Evolutionary conservation across 306 rosid genomes (phyloP), one percentile per base, ranked within the genome.

Genomic region (Dryas octopetala): DNA sequence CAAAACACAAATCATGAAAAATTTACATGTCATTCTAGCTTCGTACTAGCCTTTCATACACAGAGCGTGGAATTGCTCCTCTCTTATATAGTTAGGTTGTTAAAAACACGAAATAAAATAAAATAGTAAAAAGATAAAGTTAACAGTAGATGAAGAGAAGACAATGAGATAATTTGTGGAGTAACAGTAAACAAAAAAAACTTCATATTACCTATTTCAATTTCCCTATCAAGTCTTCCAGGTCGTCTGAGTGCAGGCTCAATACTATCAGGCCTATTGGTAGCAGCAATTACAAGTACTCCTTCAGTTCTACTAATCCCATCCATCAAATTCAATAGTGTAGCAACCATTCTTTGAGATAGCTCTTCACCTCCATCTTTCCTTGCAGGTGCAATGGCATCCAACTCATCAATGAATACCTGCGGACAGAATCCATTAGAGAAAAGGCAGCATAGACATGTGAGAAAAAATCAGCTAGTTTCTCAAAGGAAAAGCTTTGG

Each of bases 201-300:
- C 32, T 69, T 43, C 62, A 66, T 9, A 76, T 77, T 80, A 93
- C 98, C 94, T 74, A 93, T 88, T 85, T 93, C 97, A 87, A 93
- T 91, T 84, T 91, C 98, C 82, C 82, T 85, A 86, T 88, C 98
- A 79, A 94, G 89, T 76, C 96, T 91, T 74, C 98, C 97, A 44
- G 97, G 95, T 43, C 96, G 89, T 85, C 97, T 90, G 54, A 91
- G 93, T 68, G 98, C 98, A 69, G 95, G 94, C 54, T 94, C 97
- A 84, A 94, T 87, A 80, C 83, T 85, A 76, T 91, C 98, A 77
- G 88, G 95, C 73, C 91, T 86, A 66, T 88, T 90, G 79, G 97
- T 94, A 70, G 97, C 91, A 72, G 95, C 93, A 87, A 91, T 88
- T 70, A 94, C 90, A 85, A 94, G 86, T 61, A 89, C 71, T n/a